These are phyloP conservation scores for Tripidium arundinaceum DNA, from an alignment of 202 grass and related monocot genomes.

Conservation along the genomic window DNA sequence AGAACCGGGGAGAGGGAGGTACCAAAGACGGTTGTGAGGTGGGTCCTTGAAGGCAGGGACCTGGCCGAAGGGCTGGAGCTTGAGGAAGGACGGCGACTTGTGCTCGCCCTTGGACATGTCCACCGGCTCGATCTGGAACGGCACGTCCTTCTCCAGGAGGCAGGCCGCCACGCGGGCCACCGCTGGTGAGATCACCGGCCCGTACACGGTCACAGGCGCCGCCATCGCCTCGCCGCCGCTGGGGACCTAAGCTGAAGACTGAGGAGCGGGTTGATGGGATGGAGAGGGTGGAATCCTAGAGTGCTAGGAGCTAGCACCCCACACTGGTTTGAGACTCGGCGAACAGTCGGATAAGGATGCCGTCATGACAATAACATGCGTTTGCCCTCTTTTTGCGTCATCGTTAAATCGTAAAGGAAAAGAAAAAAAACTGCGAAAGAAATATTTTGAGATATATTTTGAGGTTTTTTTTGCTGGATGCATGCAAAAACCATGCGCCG, in stretches of 20 bases:
- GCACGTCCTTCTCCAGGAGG: slow-evolving; percentile 78
- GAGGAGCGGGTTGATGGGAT: not conserved
- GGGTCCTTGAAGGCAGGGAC: slow-evolving; percentile 82
- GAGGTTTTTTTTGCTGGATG: no score
- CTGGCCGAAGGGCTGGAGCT: slow-evolving; percentile 86
- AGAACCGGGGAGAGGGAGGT: not conserved
- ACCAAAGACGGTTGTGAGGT: slow-evolving; percentile 74
- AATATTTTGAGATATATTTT: no score
- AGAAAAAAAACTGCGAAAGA: no score
- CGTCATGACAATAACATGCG: no score
- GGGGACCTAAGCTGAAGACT: not conserved
- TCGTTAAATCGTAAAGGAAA: no score
- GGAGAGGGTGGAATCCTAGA: not conserved
- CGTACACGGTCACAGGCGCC: slow-evolving; percentile 61
- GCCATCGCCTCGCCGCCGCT: slow-evolving; percentile 27
- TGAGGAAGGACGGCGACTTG: slow-evolving; percentile 79
- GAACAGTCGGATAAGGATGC: no score
- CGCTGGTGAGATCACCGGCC: slow-evolving; percentile 52
- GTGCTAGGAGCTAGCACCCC: no score
- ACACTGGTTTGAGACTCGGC: no score
- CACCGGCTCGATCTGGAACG: slow-evolving; percentile 58
- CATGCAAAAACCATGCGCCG: no score
- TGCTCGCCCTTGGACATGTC: slow-evolving; percentile 93
- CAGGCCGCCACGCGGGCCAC: slow-evolving; percentile 67
- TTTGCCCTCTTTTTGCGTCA: no score